Percentiles rank a stretch among this genome's conserved stretches.
Conservation (phyloP, 441 rosid species). For the Aquilaria agallochum region DNA sequence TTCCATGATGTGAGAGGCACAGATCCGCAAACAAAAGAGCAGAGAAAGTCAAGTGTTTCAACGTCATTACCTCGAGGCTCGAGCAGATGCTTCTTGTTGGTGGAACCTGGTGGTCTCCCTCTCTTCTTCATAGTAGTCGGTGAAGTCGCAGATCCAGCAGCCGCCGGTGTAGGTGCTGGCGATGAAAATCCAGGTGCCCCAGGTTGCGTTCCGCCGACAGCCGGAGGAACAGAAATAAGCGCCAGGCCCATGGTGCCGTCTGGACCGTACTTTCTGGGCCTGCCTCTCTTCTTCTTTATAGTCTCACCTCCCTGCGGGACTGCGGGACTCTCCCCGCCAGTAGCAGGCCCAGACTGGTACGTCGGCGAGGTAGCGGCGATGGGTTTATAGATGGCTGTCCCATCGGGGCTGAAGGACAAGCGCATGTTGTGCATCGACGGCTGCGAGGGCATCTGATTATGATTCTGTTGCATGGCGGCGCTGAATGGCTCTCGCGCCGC, state of each 20-base stretch:
- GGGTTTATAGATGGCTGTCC: constrained; percentile 54
- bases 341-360: constrained; percentile 29
- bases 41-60: constrained; percentile 5
- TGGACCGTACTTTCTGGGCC: constrained; percentile 85
- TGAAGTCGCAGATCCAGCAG: constrained; percentile 29
- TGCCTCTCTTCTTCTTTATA: constrained; percentile 69
- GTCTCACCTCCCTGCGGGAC: constrained; percentile 28
- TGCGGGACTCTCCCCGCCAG: constrained; percentile 14
- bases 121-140: constrained; percentile 52
- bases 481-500: constrained; percentile 45
- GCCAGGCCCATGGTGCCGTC: constrained; percentile 52
- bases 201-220: constrained; percentile 23
- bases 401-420: constrained; percentile 44
- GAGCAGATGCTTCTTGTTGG: constrained; percentile 41
- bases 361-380: constrained; percentile 34
- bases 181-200: constrained; percentile 29
- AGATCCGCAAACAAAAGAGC: neutral
- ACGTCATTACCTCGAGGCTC: constrained; percentile 39
- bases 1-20: constrained; percentile 26
- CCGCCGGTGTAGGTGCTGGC: constrained; percentile 18
- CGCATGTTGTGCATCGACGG: constrained; percentile 63
- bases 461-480: constrained; percentile 26
- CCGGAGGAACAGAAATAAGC: constrained; percentile 28
- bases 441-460: constrained; percentile 31
- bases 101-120: constrained; percentile 81